Conservation (phyloP, 176 grass and related monocot species). For the Stipa capillata region DNA sequence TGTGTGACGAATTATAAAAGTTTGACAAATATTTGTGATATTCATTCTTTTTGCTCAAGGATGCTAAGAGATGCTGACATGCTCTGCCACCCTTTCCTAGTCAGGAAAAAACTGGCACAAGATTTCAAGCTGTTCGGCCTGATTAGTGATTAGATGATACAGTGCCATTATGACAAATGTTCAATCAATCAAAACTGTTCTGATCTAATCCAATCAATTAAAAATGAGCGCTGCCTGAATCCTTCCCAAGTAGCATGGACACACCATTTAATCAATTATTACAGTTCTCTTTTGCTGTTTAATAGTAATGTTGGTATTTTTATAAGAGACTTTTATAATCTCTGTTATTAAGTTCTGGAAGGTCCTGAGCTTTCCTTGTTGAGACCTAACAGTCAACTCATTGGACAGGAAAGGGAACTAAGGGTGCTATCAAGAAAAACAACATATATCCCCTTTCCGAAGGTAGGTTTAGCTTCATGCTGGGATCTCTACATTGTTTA, state of each 20-base stretch:
- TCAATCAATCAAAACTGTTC: neutral
- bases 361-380: neutral
- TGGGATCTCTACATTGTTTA: neutral
- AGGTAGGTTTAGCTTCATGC: neutral
- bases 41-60: neutral
- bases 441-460: conserved; percentile 10
- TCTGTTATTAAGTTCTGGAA: neutral
- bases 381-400: neutral
- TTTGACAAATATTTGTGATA: neutral
- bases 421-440: neutral
- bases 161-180: neutral
- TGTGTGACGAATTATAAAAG: neutral
- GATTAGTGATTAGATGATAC: neutral
- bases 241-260: no score
- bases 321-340: no score
- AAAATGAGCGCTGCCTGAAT: neutral
- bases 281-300: neutral
- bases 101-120: no score
- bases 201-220: neutral
- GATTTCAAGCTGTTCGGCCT: no score
- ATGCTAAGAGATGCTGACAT: neutral
- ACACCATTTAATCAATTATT: no score
- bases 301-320: neutral
- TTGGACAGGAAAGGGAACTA: neutral
- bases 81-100: neutral